These are phyloP conservation scores for Herpetomonas tarakana DNA, from an alignment of 208 protist species.

Conservation along the genomic window DNA sequence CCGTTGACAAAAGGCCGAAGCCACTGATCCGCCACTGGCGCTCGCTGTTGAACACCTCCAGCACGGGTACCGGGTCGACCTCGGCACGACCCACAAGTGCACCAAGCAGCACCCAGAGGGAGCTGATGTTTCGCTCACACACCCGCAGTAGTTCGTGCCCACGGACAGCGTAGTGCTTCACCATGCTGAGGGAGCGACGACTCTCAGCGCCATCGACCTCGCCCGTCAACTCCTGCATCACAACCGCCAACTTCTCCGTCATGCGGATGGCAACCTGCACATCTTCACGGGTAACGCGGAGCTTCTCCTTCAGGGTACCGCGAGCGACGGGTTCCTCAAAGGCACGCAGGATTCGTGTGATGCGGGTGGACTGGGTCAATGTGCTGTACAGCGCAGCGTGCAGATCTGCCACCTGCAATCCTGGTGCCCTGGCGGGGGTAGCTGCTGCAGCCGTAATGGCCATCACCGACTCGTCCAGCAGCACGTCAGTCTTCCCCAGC, in stretches of 20 bases:
- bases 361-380: slow-evolving; percentile 26
- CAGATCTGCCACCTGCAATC: slow-evolving; percentile 7
- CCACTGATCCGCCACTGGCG: slow-evolving; percentile 52
- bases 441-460: not conserved
- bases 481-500: slow-evolving; percentile 29
- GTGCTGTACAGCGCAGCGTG: slow-evolving; percentile 17
- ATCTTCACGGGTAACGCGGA: slow-evolving; percentile 24
- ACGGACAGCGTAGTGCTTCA: slow-evolving; percentile 14
- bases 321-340: slow-evolving; percentile 36
- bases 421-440: slow-evolving; percentile 3
- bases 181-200: slow-evolving; percentile 13
- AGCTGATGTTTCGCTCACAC: slow-evolving; percentile 25
- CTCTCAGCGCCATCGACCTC: not conserved
- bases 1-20: slow-evolving; percentile 27
- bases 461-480: slow-evolving; percentile 26
- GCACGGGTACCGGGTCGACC: slow-evolving; percentile 38
- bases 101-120: slow-evolving; percentile 29
- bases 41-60: slow-evolving; percentile 43
- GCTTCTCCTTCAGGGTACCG: slow-evolving; percentile 18
- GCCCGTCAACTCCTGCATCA: slow-evolving; percentile 27
- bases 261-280: slow-evolving; percentile 22
- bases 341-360: slow-evolving; percentile 28
- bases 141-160: slow-evolving; percentile 37
- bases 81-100: slow-evolving; percentile 20
- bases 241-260: slow-evolving; percentile 45